phyloP scores from a whole-genome alignment of 257 asterid genomes.

The Apocynum venetum region DNA sequence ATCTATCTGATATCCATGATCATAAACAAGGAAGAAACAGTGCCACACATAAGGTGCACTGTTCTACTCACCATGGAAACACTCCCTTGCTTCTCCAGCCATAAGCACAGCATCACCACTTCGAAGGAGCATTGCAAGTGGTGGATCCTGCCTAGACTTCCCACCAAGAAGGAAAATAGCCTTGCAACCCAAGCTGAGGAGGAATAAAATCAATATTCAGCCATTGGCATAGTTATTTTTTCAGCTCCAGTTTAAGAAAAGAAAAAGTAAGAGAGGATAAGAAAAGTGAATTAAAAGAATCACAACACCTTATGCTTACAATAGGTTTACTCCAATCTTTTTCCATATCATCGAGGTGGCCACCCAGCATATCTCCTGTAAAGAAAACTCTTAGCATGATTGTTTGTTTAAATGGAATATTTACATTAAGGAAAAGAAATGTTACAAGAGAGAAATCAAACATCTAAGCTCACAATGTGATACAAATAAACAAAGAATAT shows the following conservation, averaged over 20 bases:
- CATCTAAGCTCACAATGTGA: background rate
- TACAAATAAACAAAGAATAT: background rate
- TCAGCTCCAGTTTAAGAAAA: slow-evolving; percentile 4
- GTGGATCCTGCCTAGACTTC: slow-evolving; percentile 69
- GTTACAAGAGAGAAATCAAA: background rate
- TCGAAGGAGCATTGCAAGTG: slow-evolving; percentile 81
- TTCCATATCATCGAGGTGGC: slow-evolving; percentile 99
- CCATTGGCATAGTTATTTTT: slow-evolving; percentile 4
- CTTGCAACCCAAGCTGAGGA: slow-evolving; percentile 83
- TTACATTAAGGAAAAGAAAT: background rate
- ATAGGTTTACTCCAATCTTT: slow-evolving; percentile 98
- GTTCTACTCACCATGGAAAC: slow-evolving; percentile 71
- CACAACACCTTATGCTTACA: slow-evolving; percentile 83
- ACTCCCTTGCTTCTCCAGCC: slow-evolving; percentile 94
- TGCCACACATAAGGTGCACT: background rate
- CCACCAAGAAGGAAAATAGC: slow-evolving; percentile 96
- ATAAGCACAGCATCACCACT: slow-evolving; percentile 91
- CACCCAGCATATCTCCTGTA: slow-evolving; percentile 90
- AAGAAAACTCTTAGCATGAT: slow-evolving; percentile 6
- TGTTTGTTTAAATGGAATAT: background rate
- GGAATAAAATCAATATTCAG: slow-evolving; percentile 11
- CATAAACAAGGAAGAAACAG: background rate
- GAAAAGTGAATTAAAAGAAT: slow-evolving; percentile 2
- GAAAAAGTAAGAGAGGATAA: background rate
- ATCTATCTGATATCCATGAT: background rate